Evolutionary conservation across 345 rosid species (phyloP), one percentile per base, ranked within the genome.

Genomic region (Lumnitzera littorea): DNA sequence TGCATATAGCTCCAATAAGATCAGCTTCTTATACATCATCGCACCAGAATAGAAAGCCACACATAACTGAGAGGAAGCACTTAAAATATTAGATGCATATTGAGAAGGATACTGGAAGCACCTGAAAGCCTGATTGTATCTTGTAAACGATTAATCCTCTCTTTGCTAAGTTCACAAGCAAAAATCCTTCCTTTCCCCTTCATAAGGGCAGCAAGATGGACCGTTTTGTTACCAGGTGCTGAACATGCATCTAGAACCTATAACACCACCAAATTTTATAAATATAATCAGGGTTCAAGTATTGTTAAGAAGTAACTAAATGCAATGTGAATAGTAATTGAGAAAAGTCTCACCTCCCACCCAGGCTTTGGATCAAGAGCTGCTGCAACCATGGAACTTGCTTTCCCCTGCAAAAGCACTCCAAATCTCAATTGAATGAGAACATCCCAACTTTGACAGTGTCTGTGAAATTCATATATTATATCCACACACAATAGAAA

Each of bases 221-320:
- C 85, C 53, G 96, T 92, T 84, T 92, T 89, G 84, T 92, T 92
- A 68, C 98, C 98, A 41, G 96, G 98, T 69, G 98, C 96, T 67
- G 98, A 82, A 66, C 96, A 92, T 61, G 98, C 98, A 74, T 92
- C 98, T 75, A 92, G 73, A 74, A 92, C 96, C 98, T 87, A 66
- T 11, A 36, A 62, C n/a, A 61, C 46, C 36, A 6, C 17, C 53
- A 46, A 29, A 27, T 27, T 46, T 31, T 25, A 20, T 4, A 15
- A 11, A 13, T 29, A 13, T 46, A 23, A 59, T 51, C 48, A 29
- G 53, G 7, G 0, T 53, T 49, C 24, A 50, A 16, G n/a, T 50
- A 13, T 20, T 12, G 4, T 9, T 11, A 61, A 51, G 36, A 3
- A 50, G 29, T 41, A 51, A 7, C 13, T 0, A 27, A 29, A 55